A percentile compares a stretch with the other conserved stretches of the same genome.
These are phyloP conservation scores for Endocalyx cinctus DNA, from an alignment of 2,329 filamentous ascomycete species.

Conservation along the genomic window DNA sequence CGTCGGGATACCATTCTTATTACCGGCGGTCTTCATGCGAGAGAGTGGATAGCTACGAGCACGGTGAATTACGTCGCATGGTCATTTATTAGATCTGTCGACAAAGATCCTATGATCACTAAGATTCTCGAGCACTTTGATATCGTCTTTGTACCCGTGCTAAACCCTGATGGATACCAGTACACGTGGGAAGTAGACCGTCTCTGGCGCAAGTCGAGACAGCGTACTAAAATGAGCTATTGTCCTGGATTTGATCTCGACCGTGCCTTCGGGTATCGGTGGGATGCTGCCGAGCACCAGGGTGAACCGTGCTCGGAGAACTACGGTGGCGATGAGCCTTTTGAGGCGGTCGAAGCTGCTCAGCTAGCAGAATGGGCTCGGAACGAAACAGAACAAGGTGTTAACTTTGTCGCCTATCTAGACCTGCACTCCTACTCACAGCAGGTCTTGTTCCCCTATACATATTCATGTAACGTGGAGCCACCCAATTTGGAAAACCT, in stretches of 20 bases:
- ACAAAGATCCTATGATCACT: conserved; percentile 66
- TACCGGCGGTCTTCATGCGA: conserved; percentile 81
- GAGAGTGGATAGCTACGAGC: conserved; percentile 94
- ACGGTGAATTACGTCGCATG: conserved; percentile 90
- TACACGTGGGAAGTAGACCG: conserved; percentile 91
- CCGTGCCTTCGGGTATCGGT: conserved; percentile 78
- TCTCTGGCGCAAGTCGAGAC: conserved; percentile 91
- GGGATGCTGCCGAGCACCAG: conserved; percentile 63
- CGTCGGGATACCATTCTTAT: conserved; percentile 75
- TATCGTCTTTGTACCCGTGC: conserved; percentile 78
- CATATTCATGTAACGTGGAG: conserved; percentile 71
- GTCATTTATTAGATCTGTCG: conserved; percentile 78
- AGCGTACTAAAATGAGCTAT: conserved; percentile 74
- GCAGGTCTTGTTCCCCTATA: conserved; percentile 88
- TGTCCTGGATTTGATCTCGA: conserved; percentile 89
- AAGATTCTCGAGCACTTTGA: conserved; percentile 80
- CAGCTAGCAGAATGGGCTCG: conserved; percentile 76
- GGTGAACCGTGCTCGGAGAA: conserved; percentile 87
- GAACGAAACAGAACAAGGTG: conserved; percentile 67
- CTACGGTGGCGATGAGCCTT: conserved; percentile 78
- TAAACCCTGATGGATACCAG: conserved; percentile 92
- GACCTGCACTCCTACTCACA: conserved; percentile 96
- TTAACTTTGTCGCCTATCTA: conserved; percentile 76
- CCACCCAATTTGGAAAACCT: conserved; percentile 89
- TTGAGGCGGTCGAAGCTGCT: conserved; percentile 76